These are phyloP conservation scores for Trametes gibbosa DNA, from an alignment of 768 basidiomycete genomes.

Conservation along the genomic window DNA sequence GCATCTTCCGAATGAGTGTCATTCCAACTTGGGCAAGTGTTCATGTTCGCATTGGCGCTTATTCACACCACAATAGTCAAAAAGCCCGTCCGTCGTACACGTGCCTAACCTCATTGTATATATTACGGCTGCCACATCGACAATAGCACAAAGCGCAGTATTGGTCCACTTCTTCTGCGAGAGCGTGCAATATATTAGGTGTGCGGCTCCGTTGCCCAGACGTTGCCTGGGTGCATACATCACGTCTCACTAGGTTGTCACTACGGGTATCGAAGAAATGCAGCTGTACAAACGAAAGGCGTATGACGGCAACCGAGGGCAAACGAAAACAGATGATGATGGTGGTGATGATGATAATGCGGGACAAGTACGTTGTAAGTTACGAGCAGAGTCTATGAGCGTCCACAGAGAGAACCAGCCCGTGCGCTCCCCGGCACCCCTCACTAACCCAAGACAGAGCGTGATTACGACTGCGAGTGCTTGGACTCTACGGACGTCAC, in stretches of 20 bases:
- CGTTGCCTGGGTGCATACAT: neutral
- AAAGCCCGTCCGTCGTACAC: neutral
- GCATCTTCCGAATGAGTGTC: constrained; percentile 14
- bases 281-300: constrained; percentile 22
- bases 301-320: neutral
- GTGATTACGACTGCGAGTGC: constrained; percentile 8
- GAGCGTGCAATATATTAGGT: neutral
- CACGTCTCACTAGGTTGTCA: constrained; percentile 21
- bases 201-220: neutral
- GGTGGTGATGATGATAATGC: neutral
- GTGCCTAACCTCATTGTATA: neutral
- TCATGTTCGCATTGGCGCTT: neutral
- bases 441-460: constrained; percentile 7
- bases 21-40: constrained; percentile 4
- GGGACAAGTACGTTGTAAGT: constrained; percentile 7
- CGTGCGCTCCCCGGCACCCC: constrained; percentile 4
- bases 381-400: constrained; percentile 20
- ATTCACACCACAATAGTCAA: neutral
- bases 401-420: constrained; percentile 11
- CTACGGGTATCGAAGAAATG: constrained; percentile 27
- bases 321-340: constrained; percentile 1
- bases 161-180: neutral
- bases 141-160: neutral
- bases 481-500: constrained; percentile 44
- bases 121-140: neutral